Evolutionary conservation across 202 grass and related monocot species (phyloP), one percentile per base, ranked within the genome.

Genomic region (Cymbopogon flexuosus): DNA sequence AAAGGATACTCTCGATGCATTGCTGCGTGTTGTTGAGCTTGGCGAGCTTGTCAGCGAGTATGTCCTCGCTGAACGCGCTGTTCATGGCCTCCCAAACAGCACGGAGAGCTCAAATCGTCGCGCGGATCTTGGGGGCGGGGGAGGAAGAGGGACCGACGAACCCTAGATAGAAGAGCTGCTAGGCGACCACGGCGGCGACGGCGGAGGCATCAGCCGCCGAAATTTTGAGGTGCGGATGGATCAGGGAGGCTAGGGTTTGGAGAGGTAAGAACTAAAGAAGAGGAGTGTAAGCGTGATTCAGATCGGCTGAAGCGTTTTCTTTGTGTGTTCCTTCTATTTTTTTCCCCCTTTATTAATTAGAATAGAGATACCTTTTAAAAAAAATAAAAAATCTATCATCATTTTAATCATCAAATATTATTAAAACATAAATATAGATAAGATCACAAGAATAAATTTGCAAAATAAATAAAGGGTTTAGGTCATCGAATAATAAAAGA

Each of bases 11-110:
- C 74, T 99, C 90, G 62, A 99, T 96, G 87, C 90, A 99, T 88
- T 99, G 96, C 80, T 99, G 96, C 80, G 96, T 96, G 83, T 92
- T 99, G 77, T 96, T 99, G 85, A 99, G 96, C 88, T 93, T 89
- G 24, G 88, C 83, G 43, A 99, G 90, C 90, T 99, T 99, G 66
- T 96, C 92, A 52, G 88, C 92, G 43, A 99, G 87, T 91, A 93
- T 85, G 45, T 88, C 84, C 87, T 96, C 92, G 76, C 87, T 91
- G 87, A 99, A 99, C 75, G 87, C 88, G 84, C 84, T 46, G 83
- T 79, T 93, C 90, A 99, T 95, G 85, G 80, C 90, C 82, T 41
- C 68, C 68, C 12, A 14, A 81, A 60, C 78, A 81, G 73, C 68
- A 62, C 64, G 16, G 21, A 70, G 61, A 79, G 68, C 73, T 84